Conservation (phyloP, 1,284 basidiomycete genomes). For the Microbotryomycetes sp. region DNA sequence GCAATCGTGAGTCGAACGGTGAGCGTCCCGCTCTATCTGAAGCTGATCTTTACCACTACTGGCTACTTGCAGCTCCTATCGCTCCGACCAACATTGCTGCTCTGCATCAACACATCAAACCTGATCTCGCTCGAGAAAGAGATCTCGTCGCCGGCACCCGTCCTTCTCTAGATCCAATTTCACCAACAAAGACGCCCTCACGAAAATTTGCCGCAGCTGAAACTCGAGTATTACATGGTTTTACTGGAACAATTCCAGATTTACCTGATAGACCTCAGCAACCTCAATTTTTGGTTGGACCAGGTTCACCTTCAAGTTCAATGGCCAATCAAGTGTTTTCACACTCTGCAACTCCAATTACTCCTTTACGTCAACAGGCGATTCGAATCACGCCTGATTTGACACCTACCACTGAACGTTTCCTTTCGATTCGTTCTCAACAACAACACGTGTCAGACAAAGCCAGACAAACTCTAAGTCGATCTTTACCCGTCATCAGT, state of each 20-base stretch:
- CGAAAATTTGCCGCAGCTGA: background rate
- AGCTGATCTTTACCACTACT: too few relatives aligned
- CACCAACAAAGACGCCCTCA: background rate
- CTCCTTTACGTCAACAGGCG: background rate
- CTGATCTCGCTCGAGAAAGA: slow-evolving; percentile 16
- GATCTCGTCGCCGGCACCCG: background rate
- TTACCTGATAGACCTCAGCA: background rate
- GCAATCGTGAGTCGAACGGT: slow-evolving; percentile 14
- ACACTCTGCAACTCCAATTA: background rate
- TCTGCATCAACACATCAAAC: slow-evolving; percentile 9
- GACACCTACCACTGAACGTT: background rate
- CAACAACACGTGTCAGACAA: background rate
- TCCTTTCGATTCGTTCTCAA: too few relatives aligned
- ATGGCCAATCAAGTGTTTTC: background rate
- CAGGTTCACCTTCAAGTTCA: background rate
- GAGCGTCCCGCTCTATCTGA: background rate
- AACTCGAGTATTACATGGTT: background rate
- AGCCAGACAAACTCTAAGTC: slow-evolving; percentile 9
- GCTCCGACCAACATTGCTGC: slow-evolving; percentile 7
- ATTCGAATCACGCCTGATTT: slow-evolving; percentile 8
- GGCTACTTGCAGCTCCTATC: slow-evolving; percentile 9
- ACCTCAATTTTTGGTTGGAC: background rate
- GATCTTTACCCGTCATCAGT: slow-evolving; percentile 20
- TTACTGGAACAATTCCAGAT: background rate
- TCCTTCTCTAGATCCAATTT: background rate